Base-by-base conservation (phyloP, 805 yeast species). In the Ogataea corticis region DNA sequence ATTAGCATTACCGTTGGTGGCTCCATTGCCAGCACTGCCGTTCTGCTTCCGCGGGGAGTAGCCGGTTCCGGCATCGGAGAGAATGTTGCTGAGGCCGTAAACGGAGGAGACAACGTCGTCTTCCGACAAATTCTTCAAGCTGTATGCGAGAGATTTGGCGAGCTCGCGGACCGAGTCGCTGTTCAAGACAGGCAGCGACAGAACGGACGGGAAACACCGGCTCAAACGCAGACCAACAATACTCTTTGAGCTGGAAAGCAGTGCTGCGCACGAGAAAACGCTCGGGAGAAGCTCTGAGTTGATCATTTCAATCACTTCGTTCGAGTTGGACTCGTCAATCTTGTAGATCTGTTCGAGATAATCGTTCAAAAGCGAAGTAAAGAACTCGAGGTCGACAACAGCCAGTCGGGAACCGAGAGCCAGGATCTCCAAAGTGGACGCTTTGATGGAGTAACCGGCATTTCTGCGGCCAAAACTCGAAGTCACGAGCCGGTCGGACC, bases 31-130 rank as follows among this genome's bases (percentile, higher is more conserved):
- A 21, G 25, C 25, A 9, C 25, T 21, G 25, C 25, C 25, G 19
- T 38, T 31, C 58, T 55, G 40, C 60, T 68, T 55, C 68, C 76
- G 48, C 6, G 40, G 40, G 67, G 77, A 13, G 11, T 34, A 17
- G 16, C 25, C 34, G 4, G 46, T 42, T 7, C 31, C 31, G 3
- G 52, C 37, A 76, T 82, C 42, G 73, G 77, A 41, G 27, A 92
- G 67, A 48, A 86, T 63, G 61, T 94, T 94, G 15, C 87, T 80
- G 51, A 92, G 72, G 0, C 95, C 82, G 66, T 94, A 94, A 41
- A 94, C 81, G 1, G 92, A 78, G 7, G 96, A 83, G 7, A 90
- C 87, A 17, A 86, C 82, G 1, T 87, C 80, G 59, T 90, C 97
- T 58, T 89, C 92, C 15, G 90, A 79, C 42, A 86, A 70, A 7